Conservation (phyloP, 2,329 filamentous ascomycete genomes). For the Penicillium sp. region DNA sequence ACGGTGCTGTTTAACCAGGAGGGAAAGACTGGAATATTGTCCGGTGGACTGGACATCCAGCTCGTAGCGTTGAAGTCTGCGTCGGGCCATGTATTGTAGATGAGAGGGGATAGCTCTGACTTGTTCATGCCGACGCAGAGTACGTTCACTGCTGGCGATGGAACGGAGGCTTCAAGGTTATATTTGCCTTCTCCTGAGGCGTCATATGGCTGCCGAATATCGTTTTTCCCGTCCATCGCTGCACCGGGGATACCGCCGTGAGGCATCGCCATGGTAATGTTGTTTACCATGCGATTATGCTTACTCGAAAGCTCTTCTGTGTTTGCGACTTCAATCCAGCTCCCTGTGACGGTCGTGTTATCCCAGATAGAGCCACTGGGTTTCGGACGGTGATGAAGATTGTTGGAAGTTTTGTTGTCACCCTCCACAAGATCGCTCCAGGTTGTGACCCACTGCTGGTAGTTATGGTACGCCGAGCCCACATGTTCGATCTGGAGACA, state of each 20-base stretch:
- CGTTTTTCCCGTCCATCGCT: slow-evolving; percentile 63
- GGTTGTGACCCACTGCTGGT: slow-evolving; percentile 61
- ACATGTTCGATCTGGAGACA: slow-evolving; percentile 73
- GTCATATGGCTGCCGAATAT: slow-evolving; percentile 71
- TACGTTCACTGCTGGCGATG: slow-evolving; percentile 72
- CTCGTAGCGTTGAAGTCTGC: slow-evolving; percentile 31
- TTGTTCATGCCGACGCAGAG: slow-evolving; percentile 69
- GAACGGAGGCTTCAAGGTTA: slow-evolving; percentile 68
- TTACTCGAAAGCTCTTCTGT: slow-evolving; percentile 56
- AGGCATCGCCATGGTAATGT: slow-evolving; percentile 77
- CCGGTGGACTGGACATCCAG: slow-evolving; percentile 33
- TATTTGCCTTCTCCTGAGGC: slow-evolving; percentile 71
- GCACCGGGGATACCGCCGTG: slow-evolving; percentile 72
- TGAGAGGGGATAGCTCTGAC: slow-evolving; percentile 64
- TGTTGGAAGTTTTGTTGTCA: slow-evolving; percentile 46
- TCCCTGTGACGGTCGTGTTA: slow-evolving; percentile 71
- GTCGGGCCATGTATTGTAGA: slow-evolving; percentile 66
- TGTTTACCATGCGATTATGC: slow-evolving; percentile 68
- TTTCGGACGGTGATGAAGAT: slow-evolving; percentile 57
- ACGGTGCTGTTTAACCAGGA: slow-evolving; percentile 60
- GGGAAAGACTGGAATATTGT: slow-evolving; percentile 42
- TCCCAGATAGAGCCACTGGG: slow-evolving; percentile 70
- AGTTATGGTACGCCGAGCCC: slow-evolving; percentile 70
- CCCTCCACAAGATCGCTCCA: slow-evolving; percentile 58
- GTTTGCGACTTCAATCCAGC: slow-evolving; percentile 69